Evolutionary conservation across 257 asterid species (phyloP), one percentile per base, ranked within the genome.

Genomic region (Eustoma russellianum): DNA sequence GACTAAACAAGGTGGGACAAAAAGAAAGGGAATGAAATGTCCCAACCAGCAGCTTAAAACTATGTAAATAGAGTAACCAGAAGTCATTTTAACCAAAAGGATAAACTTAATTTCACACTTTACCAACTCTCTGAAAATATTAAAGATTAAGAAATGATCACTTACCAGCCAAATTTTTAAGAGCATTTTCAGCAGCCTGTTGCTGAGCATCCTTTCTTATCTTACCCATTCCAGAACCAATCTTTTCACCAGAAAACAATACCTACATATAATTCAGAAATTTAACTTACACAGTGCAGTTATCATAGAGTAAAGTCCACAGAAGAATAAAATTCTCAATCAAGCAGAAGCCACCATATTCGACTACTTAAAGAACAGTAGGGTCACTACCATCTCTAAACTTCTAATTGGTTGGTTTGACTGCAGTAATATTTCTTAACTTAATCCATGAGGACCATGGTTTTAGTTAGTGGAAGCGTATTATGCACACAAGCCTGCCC

Each of bases 151-250:
- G 17, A 43, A 28, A 28, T 33, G 9, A 34, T n/a, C 16, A 46
- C 10, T 68, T 78, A 87, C 98, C 95, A 62, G 98, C 95, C 85
- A 91, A 77, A 77, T 73, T 75, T 64, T 66, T 94, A 46, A 91
- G 95, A 35, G 98, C 98, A 71, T 82, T 85, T 66, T 80, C 98
- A 35, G 95, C 95, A 67, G 97, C 98, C 62, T 82, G 95, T 71
- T 82, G 97, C 75, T 87, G 97, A 16, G 98, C 98, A 75, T 91
- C 97, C 76, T 80, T 88, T 72, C 93, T 79, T 13, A 95, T 85
- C 71, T 76, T 91, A 40, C 98, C 98, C 88, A 78, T 79, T 50
- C 98, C 98, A 48, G 69, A 71, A 53, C 97, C 93, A 70, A 88
- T 77, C 68, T 76, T 91, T 60, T 91, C 97, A 41, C 95, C 97